These are phyloP conservation scores for Helotiales sp. DNA, from an alignment of 2,329 filamentous ascomycete genomes.

Conservation along the genomic window DNA sequence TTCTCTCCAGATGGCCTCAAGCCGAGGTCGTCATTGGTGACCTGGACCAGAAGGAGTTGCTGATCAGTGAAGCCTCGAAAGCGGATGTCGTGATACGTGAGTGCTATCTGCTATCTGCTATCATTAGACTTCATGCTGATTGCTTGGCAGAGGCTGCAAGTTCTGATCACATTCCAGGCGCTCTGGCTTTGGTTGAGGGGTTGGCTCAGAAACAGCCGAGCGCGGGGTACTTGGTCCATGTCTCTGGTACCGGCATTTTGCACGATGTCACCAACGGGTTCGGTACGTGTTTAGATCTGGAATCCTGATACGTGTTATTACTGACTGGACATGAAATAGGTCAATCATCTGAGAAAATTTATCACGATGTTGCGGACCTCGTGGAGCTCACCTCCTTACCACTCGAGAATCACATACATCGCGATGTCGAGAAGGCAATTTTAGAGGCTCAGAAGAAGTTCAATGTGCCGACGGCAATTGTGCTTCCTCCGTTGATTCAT, in stretches of 20 bases:
- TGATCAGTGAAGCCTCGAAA: slow-evolving; percentile 34
- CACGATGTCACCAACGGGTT: slow-evolving; percentile 27
- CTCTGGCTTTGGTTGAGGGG: slow-evolving; percentile 47
- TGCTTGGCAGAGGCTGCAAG: slow-evolving; percentile 22
- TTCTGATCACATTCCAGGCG: slow-evolving; percentile 29
- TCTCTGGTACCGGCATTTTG: slow-evolving; percentile 51
- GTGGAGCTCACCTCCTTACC: slow-evolving; percentile 55
- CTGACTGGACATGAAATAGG: slow-evolving; percentile 8
- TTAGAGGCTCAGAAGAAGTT: slow-evolving; percentile 41
- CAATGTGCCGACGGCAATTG: slow-evolving; percentile 56
- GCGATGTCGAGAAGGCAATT: slow-evolving; percentile 70
- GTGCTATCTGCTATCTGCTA: not conserved
- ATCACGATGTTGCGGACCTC: slow-evolving; percentile 60
- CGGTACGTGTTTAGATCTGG: slow-evolving; percentile 36
- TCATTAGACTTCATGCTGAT: not conserved
- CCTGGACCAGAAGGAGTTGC: slow-evolving; percentile 35
- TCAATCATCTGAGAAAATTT: slow-evolving; percentile 45
- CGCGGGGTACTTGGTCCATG: slow-evolving; percentile 51
- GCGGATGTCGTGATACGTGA: slow-evolving; percentile 41
- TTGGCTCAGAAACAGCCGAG: slow-evolving; percentile 41
- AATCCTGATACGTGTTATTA: not conserved
- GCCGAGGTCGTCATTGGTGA: slow-evolving; percentile 34
- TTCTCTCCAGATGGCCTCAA: slow-evolving; percentile 15
- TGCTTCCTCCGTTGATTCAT: slow-evolving; percentile 67
- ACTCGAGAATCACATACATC: slow-evolving; percentile 57